Conservation (phyloP, 345 rosid species). For the Salix exigua region DNA sequence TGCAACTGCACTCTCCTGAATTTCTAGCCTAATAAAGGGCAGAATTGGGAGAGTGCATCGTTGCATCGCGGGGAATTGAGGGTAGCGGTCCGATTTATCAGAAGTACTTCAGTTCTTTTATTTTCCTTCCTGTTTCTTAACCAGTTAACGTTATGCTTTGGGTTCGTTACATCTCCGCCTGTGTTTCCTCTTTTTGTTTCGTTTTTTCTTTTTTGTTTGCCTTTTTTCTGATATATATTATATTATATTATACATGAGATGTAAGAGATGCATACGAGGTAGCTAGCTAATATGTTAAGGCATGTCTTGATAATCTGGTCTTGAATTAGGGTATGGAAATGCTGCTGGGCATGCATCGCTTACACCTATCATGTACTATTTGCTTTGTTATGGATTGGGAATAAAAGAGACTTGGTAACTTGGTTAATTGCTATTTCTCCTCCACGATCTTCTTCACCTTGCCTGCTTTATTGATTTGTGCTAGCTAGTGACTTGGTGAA, state of each 20-base stretch:
- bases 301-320: not conserved
- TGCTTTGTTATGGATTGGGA: slow-evolving; percentile 11
- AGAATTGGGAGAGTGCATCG: slow-evolving; percentile 64
- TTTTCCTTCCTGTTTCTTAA: slow-evolving; percentile 6
- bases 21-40: slow-evolving; percentile 41
- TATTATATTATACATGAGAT: slow-evolving; percentile 34
- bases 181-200: not conserved
- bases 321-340: slow-evolving; percentile 1
- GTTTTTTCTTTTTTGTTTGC: not conserved
- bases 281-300: slow-evolving; percentile 18
- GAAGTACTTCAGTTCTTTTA: slow-evolving; percentile 10
- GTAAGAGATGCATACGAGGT: slow-evolving; percentile 71
- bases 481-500: not conserved
- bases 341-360: slow-evolving; percentile 76
- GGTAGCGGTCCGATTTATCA: slow-evolving; percentile 76
- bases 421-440: not conserved
- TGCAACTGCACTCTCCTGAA: slow-evolving; percentile 79
- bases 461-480: not conserved
- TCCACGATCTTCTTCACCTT: not conserved
- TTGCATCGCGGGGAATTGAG: slow-evolving; percentile 94
- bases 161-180: slow-evolving; percentile 9
- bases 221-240: not conserved
- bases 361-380: slow-evolving; percentile 50
- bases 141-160: slow-evolving; percentile 19
- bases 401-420: slow-evolving; percentile 9